These are phyloP conservation scores for Cymodocea nodosa DNA, from an alignment of 116 monocot genomes.

Conservation along the genomic window DNA sequence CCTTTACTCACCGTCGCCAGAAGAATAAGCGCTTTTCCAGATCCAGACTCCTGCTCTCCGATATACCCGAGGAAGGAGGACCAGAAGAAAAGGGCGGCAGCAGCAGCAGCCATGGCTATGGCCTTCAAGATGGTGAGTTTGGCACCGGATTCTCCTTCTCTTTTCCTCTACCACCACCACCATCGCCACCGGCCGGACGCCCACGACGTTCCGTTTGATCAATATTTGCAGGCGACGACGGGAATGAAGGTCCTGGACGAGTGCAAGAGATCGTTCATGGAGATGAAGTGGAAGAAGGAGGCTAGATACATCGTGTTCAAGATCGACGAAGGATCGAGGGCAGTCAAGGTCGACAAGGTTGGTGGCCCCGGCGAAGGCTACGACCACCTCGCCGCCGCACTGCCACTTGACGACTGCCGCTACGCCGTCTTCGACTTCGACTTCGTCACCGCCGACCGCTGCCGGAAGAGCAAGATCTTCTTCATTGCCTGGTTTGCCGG, in stretches of 20 bases:
- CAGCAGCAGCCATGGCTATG: conserved; percentile 47
- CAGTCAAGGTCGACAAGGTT: conserved; percentile 53
- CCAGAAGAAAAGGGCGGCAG: neutral
- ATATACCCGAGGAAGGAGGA: neutral
- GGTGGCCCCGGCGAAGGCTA: conserved; percentile 56
- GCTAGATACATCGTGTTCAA: conserved; percentile 55
- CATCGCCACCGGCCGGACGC: too few relatives aligned
- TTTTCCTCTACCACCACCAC: too few relatives aligned
- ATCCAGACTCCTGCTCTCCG: too few relatives aligned
- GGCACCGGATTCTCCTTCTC: too few relatives aligned
- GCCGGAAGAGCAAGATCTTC: conserved; percentile 87
- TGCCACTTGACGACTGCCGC: conserved; percentile 70
- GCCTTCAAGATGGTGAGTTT: conserved; percentile 62
- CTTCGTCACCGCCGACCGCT: conserved; percentile 61
- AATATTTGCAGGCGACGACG: conserved; percentile 39
- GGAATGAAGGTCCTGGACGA: conserved; percentile 60
- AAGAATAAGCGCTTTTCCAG: neutral
- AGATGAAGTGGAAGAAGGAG: conserved; percentile 65
- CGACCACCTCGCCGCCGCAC: conserved; percentile 43
- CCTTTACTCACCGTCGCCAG: neutral
- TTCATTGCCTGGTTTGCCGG: conserved; percentile 57
- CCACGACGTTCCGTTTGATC: too few relatives aligned
- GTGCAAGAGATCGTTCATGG: conserved; percentile 43
- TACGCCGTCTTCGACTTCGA: conserved; percentile 85
- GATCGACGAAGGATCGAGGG: conserved; percentile 54